Percentiles rank a stretch among this genome's conserved stretches.
Conservation (phyloP, 169 alveolate genomes). For the Neospora caninum region DNA sequence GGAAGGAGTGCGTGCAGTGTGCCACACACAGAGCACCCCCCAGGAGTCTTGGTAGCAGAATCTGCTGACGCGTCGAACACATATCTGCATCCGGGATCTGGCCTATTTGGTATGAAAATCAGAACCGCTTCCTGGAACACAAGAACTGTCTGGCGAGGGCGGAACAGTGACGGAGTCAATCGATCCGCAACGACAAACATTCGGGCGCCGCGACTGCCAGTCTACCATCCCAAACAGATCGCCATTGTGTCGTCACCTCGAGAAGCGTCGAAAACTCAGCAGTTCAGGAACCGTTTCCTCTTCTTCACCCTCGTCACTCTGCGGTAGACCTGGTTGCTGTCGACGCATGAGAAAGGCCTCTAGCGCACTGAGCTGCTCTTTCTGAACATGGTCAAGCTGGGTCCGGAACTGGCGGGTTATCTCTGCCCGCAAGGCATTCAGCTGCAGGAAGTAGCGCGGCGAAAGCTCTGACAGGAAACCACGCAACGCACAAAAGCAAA, state of each 20-base stretch:
- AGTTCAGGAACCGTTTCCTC: background rate
- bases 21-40: too few relatives aligned
- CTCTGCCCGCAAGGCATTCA: slow-evolving; percentile 27
- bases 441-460: background rate
- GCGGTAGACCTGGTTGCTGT: background rate
- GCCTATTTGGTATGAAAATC: too few relatives aligned
- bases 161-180: too few relatives aligned
- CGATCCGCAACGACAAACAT: too few relatives aligned
- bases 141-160: too few relatives aligned
- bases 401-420: background rate
- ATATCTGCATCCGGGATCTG: too few relatives aligned
- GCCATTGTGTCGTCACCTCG: background rate
- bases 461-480: background rate
- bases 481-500: background rate
- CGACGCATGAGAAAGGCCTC: background rate
- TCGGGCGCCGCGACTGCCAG: too few relatives aligned
- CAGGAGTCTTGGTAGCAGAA: too few relatives aligned
- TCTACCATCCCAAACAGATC: too few relatives aligned
- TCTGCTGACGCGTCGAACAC: too few relatives aligned
- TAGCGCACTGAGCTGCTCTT: background rate
- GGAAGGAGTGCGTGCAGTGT: too few relatives aligned
- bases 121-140: too few relatives aligned
- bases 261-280: background rate
- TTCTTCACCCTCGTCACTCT: background rate
- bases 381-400: background rate